Evolutionary conservation across 495 filamentous ascomycete species (phyloP), one percentile per base, ranked within the genome.

Genomic region (Poronia punctata): DNA sequence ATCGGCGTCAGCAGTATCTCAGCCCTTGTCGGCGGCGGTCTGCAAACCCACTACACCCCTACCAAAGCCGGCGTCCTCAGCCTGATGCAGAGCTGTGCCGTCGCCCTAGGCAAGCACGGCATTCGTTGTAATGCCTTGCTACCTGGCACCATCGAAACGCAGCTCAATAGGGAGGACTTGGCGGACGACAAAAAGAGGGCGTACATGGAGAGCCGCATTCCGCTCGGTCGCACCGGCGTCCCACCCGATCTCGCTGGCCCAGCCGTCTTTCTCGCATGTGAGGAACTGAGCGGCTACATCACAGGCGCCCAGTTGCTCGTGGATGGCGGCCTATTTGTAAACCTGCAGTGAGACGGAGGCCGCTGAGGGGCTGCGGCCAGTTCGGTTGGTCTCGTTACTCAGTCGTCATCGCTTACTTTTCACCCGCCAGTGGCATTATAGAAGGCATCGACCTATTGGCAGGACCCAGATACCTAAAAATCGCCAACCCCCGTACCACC

Each of bases 171-270:
- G 59, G 76, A 76, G 53, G 88, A 95, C 64, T 65, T 95, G 57
- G 69, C 56, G 5, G 68, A 78, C 38, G 72, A 81, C 16, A 71
- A 51, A 42, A 95, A 95, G 77, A 66, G 80, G 49, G 59, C 41
- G 54, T 92, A 93, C 62, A 92, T 89, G 82, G 86, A 94, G 62
- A 79, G 75, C 1, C 60, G 88, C 24, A 88, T 93, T 47, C 88
- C 88, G 43, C 57, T 94, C 31, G 86, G 88, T 0, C 69, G 85
- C 50, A 76, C 79, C 25, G 86, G 85, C 0, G 68, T 71, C 51
- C 74, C 82, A 18, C 50, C 48, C 26, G 86, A 94, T 68, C 52
- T 93, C 59, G 84, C 74, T 1, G 86, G 86, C 3, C 88, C 85
- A 6, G 88, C 88, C 17, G 84, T 95, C 24, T 94, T 93, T 62